A percentile compares a stretch with the other conserved stretches of the same genome.
These are phyloP conservation scores for Saturnispora besseyi DNA, from an alignment of 805 yeast genomes.

Conservation along the genomic window DNA sequence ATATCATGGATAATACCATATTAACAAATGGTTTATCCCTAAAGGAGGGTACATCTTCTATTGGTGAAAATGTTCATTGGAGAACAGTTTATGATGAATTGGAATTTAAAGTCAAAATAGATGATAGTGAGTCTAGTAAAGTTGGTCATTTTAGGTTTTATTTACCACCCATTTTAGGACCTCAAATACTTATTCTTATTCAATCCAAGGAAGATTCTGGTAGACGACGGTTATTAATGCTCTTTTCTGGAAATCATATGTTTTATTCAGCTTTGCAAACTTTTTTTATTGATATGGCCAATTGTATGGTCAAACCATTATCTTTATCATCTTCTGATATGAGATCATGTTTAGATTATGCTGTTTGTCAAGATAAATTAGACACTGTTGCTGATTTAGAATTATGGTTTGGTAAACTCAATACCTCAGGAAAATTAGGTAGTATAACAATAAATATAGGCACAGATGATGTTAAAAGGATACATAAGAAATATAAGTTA, in stretches of 20 bases:
- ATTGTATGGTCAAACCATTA: conserved; percentile 2
- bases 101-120: conserved; percentile 21
- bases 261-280: conserved; percentile 15
- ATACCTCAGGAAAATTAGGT: conserved; percentile 16
- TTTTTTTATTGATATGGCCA: conserved; percentile 3
- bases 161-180: conserved; percentile 20
- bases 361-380: conserved; percentile 3
- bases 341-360: conserved; percentile 8
- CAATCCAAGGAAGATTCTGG: conserved; percentile 11
- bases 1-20: conserved; percentile 13
- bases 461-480: conserved; percentile 17
- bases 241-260: conserved; percentile 16
- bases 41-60: conserved; percentile 6
- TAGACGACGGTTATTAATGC: conserved; percentile 2
- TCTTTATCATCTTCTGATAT: conserved; percentile 1
- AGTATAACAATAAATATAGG: conserved; percentile 21
- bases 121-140: not conserved
- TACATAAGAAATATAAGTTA: conserved; percentile 1
- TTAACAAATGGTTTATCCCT: not conserved
- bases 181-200: conserved; percentile 22
- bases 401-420: conserved; percentile 18
- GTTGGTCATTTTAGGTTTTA: conserved; percentile 26
- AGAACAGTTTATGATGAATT: conserved; percentile 17
- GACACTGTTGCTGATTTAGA: conserved; percentile 4
- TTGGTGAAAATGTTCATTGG: conserved; percentile 19